A percentile compares a stretch with the other conserved stretches of the same genome.
Conservation (phyloP, 352 stramenopile species). For the Globisporangium apiculatum region DNA sequence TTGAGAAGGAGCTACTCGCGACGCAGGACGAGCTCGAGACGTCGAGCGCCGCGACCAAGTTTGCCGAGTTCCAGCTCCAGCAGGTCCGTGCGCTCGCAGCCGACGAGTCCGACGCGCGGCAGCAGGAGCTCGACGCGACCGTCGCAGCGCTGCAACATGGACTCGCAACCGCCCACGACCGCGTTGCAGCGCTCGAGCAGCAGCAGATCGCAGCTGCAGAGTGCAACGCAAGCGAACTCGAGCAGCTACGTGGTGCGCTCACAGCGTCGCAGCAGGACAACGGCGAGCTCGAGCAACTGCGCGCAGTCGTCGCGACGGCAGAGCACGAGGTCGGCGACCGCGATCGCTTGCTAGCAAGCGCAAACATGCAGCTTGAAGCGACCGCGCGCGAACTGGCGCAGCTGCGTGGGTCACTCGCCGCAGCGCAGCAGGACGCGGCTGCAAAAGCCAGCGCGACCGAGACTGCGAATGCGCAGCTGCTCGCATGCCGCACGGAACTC, state of each 20-base stretch:
- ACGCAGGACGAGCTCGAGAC: conserved; percentile 78
- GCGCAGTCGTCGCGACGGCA: not conserved
- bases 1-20: conserved; percentile 55
- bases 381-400: not conserved
- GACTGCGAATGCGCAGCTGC: too few species aligned
- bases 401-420: too few species aligned
- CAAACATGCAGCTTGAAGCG: conserved; percentile 1
- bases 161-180: conserved; percentile 6
- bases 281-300: conserved; percentile 5
- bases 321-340: conserved; percentile 3
- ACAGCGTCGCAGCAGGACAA: not conserved
- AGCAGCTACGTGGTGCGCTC: not conserved
- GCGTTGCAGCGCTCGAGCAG: conserved; percentile 8
- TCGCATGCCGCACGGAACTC: not conserved
- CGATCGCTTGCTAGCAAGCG: too few species aligned
- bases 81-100: conserved; percentile 50
- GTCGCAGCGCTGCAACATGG: conserved; percentile 16
- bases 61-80: conserved; percentile 74
- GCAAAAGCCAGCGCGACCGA: too few species aligned
- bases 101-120: conserved; percentile 34
- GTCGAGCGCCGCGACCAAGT: conserved; percentile 66
- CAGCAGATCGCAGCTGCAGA: conserved; percentile 1
- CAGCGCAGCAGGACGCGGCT: too few species aligned
- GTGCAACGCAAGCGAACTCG: not conserved
- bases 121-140: conserved; percentile 19